phyloP scores from a whole-genome alignment of 257 asterid species.

The Nicotiana knightiana region DNA sequence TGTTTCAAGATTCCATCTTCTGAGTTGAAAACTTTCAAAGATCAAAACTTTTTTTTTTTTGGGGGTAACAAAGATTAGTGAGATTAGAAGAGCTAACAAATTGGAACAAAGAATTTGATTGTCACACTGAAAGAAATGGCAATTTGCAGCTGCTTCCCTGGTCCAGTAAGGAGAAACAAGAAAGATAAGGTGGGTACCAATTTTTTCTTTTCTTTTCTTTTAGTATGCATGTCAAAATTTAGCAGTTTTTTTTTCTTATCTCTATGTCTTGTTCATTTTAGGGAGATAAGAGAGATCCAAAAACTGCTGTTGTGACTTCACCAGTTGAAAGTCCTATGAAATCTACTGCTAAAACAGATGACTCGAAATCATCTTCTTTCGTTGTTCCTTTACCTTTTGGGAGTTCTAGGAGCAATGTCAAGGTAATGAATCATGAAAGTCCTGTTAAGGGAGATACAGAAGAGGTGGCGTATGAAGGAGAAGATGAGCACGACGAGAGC shows the following conservation, averaged over 20 bases:
- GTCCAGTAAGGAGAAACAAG: constrained; percentile 33
- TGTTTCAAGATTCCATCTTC: constrained; percentile 9
- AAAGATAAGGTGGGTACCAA: constrained; percentile 38
- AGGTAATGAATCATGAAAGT: constrained; percentile 54
- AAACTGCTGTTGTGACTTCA: constrained; percentile 23
- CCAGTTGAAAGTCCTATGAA: constrained; percentile 30
- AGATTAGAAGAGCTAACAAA: neutral
- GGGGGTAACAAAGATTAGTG: neutral
- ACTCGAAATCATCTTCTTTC: constrained; percentile 37
- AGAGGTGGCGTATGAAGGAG: constrained; percentile 56
- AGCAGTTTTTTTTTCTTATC: neutral
- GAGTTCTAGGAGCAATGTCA: constrained; percentile 35
- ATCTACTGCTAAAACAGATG: constrained; percentile 24
- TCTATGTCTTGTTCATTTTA: constrained; percentile 14
- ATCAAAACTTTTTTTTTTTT: neutral
- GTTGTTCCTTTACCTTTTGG: constrained; percentile 41
- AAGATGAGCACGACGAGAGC: constrained; percentile 48
- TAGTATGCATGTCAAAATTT: neutral
- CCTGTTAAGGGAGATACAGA: constrained; percentile 33
- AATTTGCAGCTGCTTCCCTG: constrained; percentile 35
- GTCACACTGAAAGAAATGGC: constrained; percentile 29
- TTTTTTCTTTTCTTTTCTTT: neutral
- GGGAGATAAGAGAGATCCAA: constrained; percentile 25
- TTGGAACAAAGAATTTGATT: neutral
- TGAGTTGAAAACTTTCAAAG: constrained; percentile 12